Evolutionary conservation across 192 early-diverging fungal species (phyloP), one percentile per base, ranked within the genome.

Genomic region (Coemansia sp.): DNA sequence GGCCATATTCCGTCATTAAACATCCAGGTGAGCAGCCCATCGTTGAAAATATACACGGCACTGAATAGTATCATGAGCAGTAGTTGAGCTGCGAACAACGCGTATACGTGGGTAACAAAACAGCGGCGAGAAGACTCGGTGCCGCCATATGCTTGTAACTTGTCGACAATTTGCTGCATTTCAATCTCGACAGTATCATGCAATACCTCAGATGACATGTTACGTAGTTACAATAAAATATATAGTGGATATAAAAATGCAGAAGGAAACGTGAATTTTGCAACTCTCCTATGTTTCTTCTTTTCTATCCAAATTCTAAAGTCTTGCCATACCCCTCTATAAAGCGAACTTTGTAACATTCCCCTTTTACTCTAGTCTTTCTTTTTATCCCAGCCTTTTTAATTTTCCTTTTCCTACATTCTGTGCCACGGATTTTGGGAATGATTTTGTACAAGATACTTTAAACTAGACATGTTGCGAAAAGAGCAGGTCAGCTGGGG

Each of bases 401-500:
- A 24, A 9, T 4, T 19, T 52, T n/a, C n/a, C n/a, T n/a, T n/a
- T n/a, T n/a, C n/a, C n/a, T n/a, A n/a, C n/a, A n/a, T n/a, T n/a
- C n/a, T n/a, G n/a, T n/a, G n/a, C n/a, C n/a, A n/a, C n/a, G n/a
- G n/a, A n/a, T n/a, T n/a, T n/a, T n/a, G n/a, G n/a, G n/a, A n/a
- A n/a, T n/a, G n/a, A n/a, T n/a, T n/a, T n/a, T n/a, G n/a, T n/a
- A n/a, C n/a, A n/a, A n/a, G n/a, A n/a, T n/a, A n/a, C n/a, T n/a
- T n/a, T 23, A 12, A 41, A 6, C 14, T 41, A 9, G 7, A 41
- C 6, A 27, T 27, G 27, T 5, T 27, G 27, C 4, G 48, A 7
- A 47, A 55, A 64, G 9, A 64, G 53, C 9, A 54, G 29, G 2
- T 22, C 24, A 1, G 62, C 47, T 4, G 62, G 62, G 3, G 41